Evolutionary conservation across 192 early-diverging fungal genomes (phyloP), one percentile per base, ranked within the genome.

Genomic region (Chytriomyces sp.): DNA sequence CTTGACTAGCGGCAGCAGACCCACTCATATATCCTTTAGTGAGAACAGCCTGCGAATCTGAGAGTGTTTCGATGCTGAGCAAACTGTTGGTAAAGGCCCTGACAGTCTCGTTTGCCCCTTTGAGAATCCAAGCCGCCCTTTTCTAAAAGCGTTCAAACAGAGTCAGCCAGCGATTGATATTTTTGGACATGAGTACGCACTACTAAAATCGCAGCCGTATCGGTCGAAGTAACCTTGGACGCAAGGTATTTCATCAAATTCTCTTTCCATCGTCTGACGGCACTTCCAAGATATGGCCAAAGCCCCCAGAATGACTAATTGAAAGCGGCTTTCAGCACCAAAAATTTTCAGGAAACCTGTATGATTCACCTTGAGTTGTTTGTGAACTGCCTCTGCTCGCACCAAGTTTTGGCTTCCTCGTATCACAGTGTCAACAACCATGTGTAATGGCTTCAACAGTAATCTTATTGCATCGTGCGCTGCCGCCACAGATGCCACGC

Each of bases 281-380:
- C 23, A 18, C 20, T 43, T 16, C 69, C 57, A 16, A 71, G 11
- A 16, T 71, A 50, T 35, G 69, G 57, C 69, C 69, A 71, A 26
- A 48, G 47, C 8, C 49, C 8, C 69, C 69, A 71, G 57, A 71
- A 71, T 1, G 57, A 8, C 67, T 68, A 20, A 35, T 35, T 64
- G 2, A 23, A 64, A 26, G 35, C 5, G 24, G 35, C 35, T 35
- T 35, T 35, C 35, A 35, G 35, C 35, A 35, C 35, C 20, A 59
- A 16, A 59, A n/a, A 59, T 5, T 20, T n/a, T 59, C 20, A 23
- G 57, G 23, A 60, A 60, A 23, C 1, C 16, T n/a, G 23, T 60
- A 60, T n/a, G 23, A n/a, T n/a, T 18, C 16, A 18, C 16, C 67
- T 71, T 71, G 18, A 71, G 47, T 16, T 60, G 50, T 26, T 71